phyloP scores from a whole-genome alignment of 1,284 basidiomycete genomes.

The Papiliotrema laurentii region DNA sequence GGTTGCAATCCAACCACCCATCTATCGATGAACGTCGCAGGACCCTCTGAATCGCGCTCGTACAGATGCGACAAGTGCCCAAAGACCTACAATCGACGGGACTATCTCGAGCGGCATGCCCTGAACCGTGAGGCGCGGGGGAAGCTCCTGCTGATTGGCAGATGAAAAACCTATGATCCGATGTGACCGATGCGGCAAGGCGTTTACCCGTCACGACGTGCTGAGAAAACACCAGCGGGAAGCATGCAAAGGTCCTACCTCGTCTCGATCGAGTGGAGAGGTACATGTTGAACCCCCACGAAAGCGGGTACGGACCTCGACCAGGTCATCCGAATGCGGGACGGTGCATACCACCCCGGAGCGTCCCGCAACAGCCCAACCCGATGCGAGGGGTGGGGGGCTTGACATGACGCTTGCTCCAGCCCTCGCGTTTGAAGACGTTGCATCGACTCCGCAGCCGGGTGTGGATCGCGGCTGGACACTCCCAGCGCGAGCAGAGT shows the following conservation, averaged over 20 bases:
- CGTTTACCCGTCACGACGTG: conserved; percentile 15
- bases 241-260: conserved; percentile 8
- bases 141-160: background rate
- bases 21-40: background rate
- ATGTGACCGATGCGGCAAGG: conserved; percentile 11
- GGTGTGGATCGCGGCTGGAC: background rate
- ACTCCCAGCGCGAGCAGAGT: background rate
- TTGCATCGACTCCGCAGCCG: background rate
- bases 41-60: background rate
- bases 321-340: no score
- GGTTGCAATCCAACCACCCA: background rate
- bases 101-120: conserved; percentile 19
- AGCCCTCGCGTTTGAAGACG: background rate
- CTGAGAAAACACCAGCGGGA: conserved; percentile 11
- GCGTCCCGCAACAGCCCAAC: no score
- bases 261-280: background rate
- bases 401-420: background rate
- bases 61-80: conserved; percentile 44
- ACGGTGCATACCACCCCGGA: no score
- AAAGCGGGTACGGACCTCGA: background rate
- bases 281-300: background rate
- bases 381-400: no score
- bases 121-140: conserved; percentile 13
- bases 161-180: conserved; percentile 6
- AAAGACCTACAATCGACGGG: conserved; percentile 12